These are phyloP conservation scores for Didymella glomerata DNA, from an alignment of 2,329 filamentous ascomycete species.

Conservation along the genomic window DNA sequence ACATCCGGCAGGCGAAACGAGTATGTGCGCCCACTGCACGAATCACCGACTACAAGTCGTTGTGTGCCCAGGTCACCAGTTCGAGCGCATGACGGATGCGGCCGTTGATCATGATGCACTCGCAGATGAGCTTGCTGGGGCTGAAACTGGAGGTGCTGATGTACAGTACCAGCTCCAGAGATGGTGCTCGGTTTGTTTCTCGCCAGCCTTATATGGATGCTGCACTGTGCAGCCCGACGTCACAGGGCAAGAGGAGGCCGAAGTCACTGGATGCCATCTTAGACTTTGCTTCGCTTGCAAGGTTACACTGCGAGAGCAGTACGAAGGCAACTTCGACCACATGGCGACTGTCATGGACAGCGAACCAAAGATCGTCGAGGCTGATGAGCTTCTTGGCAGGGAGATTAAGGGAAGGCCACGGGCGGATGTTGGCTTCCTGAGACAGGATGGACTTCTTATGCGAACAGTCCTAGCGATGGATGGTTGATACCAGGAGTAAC, in stretches of 20 bases:
- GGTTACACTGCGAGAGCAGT: constrained; percentile 15
- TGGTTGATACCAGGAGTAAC: neutral
- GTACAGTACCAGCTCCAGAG: constrained; percentile 30
- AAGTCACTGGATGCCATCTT: constrained; percentile 39
- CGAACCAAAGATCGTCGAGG: constrained; percentile 29
- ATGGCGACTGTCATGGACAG: constrained; percentile 29
- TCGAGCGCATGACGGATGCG: constrained; percentile 16
- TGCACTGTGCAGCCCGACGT: constrained; percentile 25
- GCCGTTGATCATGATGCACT: constrained; percentile 12
- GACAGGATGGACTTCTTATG: constrained; percentile 32
- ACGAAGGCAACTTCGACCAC: constrained; percentile 14
- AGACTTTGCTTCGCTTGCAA: constrained; percentile 37
- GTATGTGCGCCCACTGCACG: constrained; percentile 39
- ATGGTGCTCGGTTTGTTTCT: constrained; percentile 47
- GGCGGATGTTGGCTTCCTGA: constrained; percentile 44
- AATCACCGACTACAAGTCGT: constrained; percentile 35
- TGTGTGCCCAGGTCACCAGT: constrained; percentile 28
- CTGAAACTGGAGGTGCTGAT: constrained; percentile 17
- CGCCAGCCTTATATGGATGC: constrained; percentile 30
- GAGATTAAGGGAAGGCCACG: constrained; percentile 16
- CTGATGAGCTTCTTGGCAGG: constrained; percentile 12
- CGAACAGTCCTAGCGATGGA: constrained; percentile 4
- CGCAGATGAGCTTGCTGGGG: constrained; percentile 23
- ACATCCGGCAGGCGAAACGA: constrained; percentile 16
- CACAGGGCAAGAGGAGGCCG: constrained; percentile 11